phyloP scores from a whole-genome alignment of 345 rosid species.

The Salix viminalis region DNA sequence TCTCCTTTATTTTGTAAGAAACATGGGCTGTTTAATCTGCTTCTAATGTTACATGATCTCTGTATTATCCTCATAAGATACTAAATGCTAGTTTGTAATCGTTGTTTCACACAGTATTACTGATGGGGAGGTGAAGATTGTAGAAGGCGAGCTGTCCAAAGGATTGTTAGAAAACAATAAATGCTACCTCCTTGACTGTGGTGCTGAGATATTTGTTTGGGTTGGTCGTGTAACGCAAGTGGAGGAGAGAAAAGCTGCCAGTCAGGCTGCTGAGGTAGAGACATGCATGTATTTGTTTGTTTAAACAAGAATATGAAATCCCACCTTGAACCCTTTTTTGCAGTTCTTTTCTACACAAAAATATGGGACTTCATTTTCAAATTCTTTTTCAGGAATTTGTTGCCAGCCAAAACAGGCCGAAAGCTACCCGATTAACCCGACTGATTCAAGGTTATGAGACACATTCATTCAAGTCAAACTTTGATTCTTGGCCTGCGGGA shows the following conservation, averaged over 20 bases:
- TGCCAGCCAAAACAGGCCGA: constrained; percentile 78
- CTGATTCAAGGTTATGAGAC: constrained; percentile 95
- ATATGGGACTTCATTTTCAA: constrained; percentile 19
- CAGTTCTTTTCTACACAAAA: neutral
- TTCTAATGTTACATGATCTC: neutral
- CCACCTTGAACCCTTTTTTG: constrained; percentile 14
- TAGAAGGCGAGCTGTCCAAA: constrained; percentile 77
- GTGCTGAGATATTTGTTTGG: constrained; percentile 90
- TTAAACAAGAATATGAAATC: constrained; percentile 11
- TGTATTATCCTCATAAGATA: constrained; percentile 2
- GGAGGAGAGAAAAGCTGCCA: constrained; percentile 90
- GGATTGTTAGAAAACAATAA: constrained; percentile 72
- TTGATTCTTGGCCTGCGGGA: constrained; percentile 95
- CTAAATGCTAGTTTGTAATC: constrained; percentile 24
- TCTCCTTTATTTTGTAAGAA: neutral
- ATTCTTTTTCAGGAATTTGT: constrained; percentile 62
- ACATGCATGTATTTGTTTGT: constrained; percentile 4
- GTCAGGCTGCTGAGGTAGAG: constrained; percentile 82
- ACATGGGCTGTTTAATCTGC: neutral
- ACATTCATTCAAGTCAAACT: constrained; percentile 79
- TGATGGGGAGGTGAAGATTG: constrained; percentile 50
- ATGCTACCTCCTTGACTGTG: constrained; percentile 80
- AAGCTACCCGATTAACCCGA: constrained; percentile 67
- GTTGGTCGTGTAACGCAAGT: constrained; percentile 96
- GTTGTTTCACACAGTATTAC: constrained; percentile 46